These are phyloP conservation scores for Cornus suecica DNA, from an alignment of 148 eudicot species.

Conservation along the genomic window DNA sequence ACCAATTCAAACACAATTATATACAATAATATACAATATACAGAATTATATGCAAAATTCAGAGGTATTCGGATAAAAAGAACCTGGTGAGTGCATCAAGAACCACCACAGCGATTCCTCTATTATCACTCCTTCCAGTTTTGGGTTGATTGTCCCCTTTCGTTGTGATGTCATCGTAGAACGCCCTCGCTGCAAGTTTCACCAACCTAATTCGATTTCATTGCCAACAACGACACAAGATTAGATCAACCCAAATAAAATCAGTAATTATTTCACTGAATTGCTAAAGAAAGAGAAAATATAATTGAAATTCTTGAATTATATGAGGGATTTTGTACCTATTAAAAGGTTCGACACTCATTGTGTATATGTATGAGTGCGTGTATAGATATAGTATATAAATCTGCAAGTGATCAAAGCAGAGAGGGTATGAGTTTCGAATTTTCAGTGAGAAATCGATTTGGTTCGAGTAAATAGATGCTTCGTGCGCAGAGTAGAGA, in stretches of 20 bases:
- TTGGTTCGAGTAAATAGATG: background rate
- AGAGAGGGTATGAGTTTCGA: background rate
- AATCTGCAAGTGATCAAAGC: background rate
- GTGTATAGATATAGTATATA: too few relatives aligned
- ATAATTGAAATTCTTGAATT: background rate
- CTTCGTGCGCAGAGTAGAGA: background rate
- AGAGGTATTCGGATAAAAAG: background rate
- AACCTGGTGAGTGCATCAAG: conserved; percentile 96
- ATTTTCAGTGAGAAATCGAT: background rate
- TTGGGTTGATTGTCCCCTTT: conserved; percentile 86
- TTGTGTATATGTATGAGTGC: too few relatives aligned
- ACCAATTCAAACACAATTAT: background rate
- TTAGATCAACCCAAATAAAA: background rate
- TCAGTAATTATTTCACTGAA: background rate
- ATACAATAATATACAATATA: too few relatives aligned
- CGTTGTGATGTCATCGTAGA: conserved; percentile 81
- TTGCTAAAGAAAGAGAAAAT: background rate
- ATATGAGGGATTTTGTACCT: conserved; percentile 16
- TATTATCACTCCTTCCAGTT: conserved; percentile 71
- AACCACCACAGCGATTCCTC: conserved; percentile 91
- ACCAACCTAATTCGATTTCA: conserved; percentile 56
- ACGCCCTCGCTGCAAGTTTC: conserved; percentile 86
- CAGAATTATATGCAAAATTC: background rate
- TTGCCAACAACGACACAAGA: background rate
- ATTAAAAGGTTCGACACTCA: conserved; percentile 45